Evolutionary conservation across 495 filamentous ascomycete species (phyloP), one percentile per base, ranked within the genome.

Genomic region (Tuber microsphaerosporum): DNA sequence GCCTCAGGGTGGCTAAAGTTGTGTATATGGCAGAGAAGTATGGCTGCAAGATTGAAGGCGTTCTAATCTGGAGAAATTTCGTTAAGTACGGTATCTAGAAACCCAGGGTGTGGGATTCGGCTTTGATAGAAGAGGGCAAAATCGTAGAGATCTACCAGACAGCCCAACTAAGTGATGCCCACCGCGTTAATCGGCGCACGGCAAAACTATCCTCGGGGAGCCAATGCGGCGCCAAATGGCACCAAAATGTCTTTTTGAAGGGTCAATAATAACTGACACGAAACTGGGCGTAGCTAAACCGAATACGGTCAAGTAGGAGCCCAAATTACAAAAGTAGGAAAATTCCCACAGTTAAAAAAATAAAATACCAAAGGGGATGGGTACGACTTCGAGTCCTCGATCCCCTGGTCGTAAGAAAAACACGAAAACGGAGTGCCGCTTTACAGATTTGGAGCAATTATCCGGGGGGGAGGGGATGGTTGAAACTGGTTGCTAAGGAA

Each of bases 161-260:
- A 79, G 72, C 72, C 77, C 76, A 75, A 71, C 56, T 75, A 78
- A 69, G 76, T 79, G 76, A 79, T 73, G 76, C 76, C 77, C 76
- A 74, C 77, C 76, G 61, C 76, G 77, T 79, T 79, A 79, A 79
- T 79, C 78, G 77, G 73, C 75, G 71, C 75, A 78, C 77, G 76
- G 72, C 69, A 75, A 72, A 72, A 74, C 77, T 75, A 79, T 73
- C 73, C 72, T 79, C 70, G 44, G 75, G 70, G 73, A 78, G 74
- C 72, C 74, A 78, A 74, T 79, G 70, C 75, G 75, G 73, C 76
- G 72, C 76, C 70, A 79, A 75, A 79, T 68, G 76, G 75, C 72
- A 74, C 76, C 46, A 34, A 77, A 78, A 79, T 70, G 70, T 79
- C 73, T 75, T 68, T 75, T 34, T 70, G 76, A 14, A 70, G 48